These are phyloP conservation scores for Rhexocercosporidium sp. DNA, from an alignment of 2,329 filamentous ascomycete species.

Conservation along the genomic window DNA sequence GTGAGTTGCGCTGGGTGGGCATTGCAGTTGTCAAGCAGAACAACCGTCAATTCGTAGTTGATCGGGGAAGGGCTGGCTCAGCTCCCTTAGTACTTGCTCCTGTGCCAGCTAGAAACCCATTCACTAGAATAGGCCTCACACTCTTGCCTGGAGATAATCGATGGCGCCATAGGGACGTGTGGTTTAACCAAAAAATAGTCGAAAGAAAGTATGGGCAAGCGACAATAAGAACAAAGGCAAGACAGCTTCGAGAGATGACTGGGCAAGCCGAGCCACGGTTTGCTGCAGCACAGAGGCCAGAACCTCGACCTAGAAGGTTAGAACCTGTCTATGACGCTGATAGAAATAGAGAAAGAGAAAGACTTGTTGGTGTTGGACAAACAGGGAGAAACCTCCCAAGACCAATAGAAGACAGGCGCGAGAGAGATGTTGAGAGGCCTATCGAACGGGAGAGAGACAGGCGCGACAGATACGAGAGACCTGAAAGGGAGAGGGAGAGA, in stretches of 20 bases:
- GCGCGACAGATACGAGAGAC: background rate
- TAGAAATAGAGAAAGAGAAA: background rate
- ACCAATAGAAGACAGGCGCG: background rate
- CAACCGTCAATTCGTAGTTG: background rate
- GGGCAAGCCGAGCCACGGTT: background rate
- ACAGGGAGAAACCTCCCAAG: background rate
- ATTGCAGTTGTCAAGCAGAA: background rate
- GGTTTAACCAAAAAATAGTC: background rate
- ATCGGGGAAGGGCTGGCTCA: background rate
- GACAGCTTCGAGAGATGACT: background rate
- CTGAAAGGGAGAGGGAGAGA: background rate
- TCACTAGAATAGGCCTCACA: background rate
- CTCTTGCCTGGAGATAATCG: background rate
- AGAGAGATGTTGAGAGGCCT: too few species aligned
- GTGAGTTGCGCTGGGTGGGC: background rate
- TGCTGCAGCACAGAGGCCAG: background rate
- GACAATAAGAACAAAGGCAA: background rate
- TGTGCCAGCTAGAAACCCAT: background rate
- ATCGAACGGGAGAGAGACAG: background rate
- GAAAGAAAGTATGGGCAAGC: conserved; percentile 1
- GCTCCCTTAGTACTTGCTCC: background rate
- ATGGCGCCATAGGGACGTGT: background rate
- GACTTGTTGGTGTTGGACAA: background rate
- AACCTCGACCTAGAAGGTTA: background rate
- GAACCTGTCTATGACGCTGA: background rate